A percentile compares a stretch with the other conserved stretches of the same genome.
Conservation (phyloP, 129 eudicot species). For the Tagetes erecta region DNA sequence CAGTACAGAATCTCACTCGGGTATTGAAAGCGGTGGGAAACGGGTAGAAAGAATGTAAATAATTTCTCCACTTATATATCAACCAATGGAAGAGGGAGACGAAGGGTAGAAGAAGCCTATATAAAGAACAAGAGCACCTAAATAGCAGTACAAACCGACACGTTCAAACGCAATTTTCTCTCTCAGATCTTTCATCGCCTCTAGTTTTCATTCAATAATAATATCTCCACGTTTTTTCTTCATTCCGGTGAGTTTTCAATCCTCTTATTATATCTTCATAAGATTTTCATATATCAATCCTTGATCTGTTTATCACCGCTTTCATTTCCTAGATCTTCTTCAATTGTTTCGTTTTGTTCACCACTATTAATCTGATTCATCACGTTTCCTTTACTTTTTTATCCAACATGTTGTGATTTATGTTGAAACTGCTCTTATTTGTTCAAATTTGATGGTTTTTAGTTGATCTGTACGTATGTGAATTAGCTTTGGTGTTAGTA, state of each 20-base stretch:
- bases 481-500: background rate
- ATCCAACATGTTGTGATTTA: constrained; percentile 1
- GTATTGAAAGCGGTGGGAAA: no score
- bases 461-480: constrained; percentile 11
- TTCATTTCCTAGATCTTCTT: constrained; percentile 28
- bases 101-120: constrained; percentile 17
- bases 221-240: constrained; percentile 29
- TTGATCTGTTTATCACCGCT: background rate
- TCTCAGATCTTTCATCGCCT: constrained; percentile 33
- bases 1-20: no score
- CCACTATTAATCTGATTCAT: background rate
- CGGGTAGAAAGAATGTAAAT: no score
- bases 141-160: constrained; percentile 24
- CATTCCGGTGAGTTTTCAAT: constrained; percentile 26
- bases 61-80: background rate
- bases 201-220: constrained; percentile 16
- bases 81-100: constrained; percentile 15
- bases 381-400: background rate
- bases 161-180: constrained; percentile 25
- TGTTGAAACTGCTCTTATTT: background rate
- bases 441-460: background rate
- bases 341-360: background rate
- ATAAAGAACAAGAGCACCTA: constrained; percentile 8
- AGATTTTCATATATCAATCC: background rate
- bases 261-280: background rate